phyloP scores from a whole-genome alignment of 2,329 filamentous ascomycete genomes.

The Aspergillus texensis region DNA sequence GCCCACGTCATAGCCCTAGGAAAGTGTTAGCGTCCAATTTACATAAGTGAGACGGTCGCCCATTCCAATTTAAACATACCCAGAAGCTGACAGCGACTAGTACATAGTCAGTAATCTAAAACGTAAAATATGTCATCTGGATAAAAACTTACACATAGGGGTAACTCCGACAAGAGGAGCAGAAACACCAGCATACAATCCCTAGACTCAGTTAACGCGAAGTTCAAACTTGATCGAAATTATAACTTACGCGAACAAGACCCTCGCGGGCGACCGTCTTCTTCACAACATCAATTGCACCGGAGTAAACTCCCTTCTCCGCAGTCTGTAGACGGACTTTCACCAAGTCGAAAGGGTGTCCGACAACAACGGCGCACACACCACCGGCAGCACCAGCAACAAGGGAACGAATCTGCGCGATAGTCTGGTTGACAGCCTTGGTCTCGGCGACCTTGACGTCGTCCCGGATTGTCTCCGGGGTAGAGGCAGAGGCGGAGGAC shows the following conservation, averaged over 20 bases:
- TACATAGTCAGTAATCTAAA: conserved; percentile 8
- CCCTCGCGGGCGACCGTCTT: conserved; percentile 89
- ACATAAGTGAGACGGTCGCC: neutral
- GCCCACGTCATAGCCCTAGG: conserved; percentile 93
- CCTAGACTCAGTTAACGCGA: conserved; percentile 49
- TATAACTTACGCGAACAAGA: conserved; percentile 56
- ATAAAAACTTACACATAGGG: conserved; percentile 83
- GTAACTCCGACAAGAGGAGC: conserved; percentile 94
- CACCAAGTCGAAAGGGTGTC: conserved; percentile 96
- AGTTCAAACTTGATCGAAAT: neutral
- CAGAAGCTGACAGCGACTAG: conserved; percentile 69
- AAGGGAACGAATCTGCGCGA: conserved; percentile 75
- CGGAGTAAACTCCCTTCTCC: conserved; percentile 86
- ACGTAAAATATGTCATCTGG: neutral
- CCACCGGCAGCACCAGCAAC: conserved; percentile 90
- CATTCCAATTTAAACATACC: conserved; percentile 41
- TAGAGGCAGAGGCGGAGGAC: conserved; percentile 32
- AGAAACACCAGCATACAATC: conserved; percentile 94
- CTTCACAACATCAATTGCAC: conserved; percentile 86
- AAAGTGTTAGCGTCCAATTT: conserved; percentile 38
- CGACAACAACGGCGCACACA: conserved; percentile 88
- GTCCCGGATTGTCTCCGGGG: conserved; percentile 33
- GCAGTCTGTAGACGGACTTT: conserved; percentile 97
- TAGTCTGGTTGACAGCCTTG: conserved; percentile 46
- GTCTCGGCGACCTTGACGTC: conserved; percentile 30